Conservation (phyloP, 1,284 basidiomycete genomes). For the Cutaneotrichosporon sp. region DNA sequence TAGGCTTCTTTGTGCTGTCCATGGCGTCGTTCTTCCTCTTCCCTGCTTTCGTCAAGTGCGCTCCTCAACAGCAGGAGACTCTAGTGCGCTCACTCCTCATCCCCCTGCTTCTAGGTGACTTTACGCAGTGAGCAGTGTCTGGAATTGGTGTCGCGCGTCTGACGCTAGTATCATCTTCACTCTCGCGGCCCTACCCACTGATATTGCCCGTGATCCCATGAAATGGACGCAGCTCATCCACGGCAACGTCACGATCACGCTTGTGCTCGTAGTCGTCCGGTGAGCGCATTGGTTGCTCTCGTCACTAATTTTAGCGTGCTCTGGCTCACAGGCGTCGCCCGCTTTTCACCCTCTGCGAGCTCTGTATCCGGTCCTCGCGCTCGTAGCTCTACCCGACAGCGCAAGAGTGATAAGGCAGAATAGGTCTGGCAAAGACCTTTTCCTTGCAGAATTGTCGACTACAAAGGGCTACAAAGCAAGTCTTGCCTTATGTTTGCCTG, state of each 20-base stretch:
- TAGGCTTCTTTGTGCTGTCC: conserved; percentile 48
- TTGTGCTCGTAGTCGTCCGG: conserved; percentile 38
- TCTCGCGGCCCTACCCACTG: conserved; percentile 31
- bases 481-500: too few species aligned
- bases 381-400: background rate
- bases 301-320: background rate
- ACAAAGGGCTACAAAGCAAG: too few species aligned
- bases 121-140: background rate
- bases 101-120: conserved; percentile 45
- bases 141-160: background rate
- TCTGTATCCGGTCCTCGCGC: too few species aligned
- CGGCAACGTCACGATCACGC: conserved; percentile 45
- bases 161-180: conserved; percentile 31
- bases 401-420: background rate
- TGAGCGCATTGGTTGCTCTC: conserved; percentile 14
- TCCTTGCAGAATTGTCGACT: too few species aligned
- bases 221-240: conserved; percentile 45
- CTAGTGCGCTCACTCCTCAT: conserved; percentile 36
- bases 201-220: conserved; percentile 23
- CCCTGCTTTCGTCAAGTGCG: conserved; percentile 26
- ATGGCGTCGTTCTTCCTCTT: conserved; percentile 43
- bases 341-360: background rate
- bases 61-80: conserved; percentile 27
- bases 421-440: background rate
- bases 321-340: conserved; percentile 1